Evolutionary conservation across 192 early-diverging fungal species (phyloP).

Genomic region (Spinellus fusiger): DNA sequence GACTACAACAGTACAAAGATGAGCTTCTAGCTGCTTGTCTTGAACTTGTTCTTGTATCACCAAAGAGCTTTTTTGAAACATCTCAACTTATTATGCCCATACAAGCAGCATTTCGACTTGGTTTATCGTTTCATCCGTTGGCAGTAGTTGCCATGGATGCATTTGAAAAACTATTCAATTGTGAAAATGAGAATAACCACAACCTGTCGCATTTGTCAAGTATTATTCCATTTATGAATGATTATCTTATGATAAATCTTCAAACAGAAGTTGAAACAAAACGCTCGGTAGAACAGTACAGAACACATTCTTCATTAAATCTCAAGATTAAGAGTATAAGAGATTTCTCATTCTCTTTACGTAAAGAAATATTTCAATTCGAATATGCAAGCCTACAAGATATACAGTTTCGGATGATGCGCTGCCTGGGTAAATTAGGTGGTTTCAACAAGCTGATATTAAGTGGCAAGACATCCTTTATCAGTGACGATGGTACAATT

Average conservation of each 20-base stretch:
- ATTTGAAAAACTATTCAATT: conserved; percentile 46
- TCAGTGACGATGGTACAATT: not conserved
- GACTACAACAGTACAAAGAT: conserved; percentile 65
- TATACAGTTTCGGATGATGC: conserved; percentile 55
- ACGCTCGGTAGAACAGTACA: not conserved
- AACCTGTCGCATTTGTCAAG: conserved; percentile 2
- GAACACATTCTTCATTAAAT: not conserved
- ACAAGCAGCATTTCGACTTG: conserved; percentile 57
- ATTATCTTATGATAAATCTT: conserved; percentile 56
- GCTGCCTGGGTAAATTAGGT: conserved; percentile 60
- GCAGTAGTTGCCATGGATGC: conserved; percentile 56
- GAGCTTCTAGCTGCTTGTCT: conserved; percentile 67
- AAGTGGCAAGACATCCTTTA: not conserved
- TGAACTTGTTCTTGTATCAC: conserved; percentile 54
- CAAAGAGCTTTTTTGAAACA: conserved; percentile 49
- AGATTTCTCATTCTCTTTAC: no score
- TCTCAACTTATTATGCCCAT: conserved; percentile 49
- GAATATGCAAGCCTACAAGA: conserved; percentile 11
- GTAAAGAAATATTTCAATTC: no score
- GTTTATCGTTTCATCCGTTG: conserved; percentile 56
- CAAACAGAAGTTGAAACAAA: not conserved
- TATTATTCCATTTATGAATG: conserved; percentile 57
- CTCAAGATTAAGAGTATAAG: no score
- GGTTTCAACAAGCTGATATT: conserved; percentile 46
- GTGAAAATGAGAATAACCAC: conserved; percentile 26